Conservation (phyloP, 2,329 filamentous ascomycete genomes). For the Biscogniauxia mediterranea region DNA sequence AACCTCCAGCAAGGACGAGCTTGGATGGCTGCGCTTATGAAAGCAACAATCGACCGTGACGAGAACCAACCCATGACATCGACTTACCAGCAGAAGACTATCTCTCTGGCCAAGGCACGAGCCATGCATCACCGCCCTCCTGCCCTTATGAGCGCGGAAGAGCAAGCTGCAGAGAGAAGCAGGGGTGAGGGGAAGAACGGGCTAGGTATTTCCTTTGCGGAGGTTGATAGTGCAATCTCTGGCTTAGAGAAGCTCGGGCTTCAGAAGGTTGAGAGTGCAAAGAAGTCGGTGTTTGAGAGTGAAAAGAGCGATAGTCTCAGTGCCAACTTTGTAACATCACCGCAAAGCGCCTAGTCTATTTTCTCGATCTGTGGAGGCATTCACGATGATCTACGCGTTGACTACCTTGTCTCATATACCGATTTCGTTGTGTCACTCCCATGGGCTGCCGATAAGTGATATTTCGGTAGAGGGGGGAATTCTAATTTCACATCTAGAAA, state of each 20-base stretch:
- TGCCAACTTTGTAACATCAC: slow-evolving; percentile 21
- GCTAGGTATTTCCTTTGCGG: slow-evolving; percentile 39
- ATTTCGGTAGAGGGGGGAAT: neutral
- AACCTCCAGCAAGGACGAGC: slow-evolving; percentile 82
- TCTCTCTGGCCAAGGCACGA: slow-evolving; percentile 84
- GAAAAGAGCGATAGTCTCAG: slow-evolving; percentile 31
- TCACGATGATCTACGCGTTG: neutral
- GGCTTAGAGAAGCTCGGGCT: slow-evolving; percentile 37
- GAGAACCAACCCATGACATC: slow-evolving; percentile 76
- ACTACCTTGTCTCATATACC: neutral
- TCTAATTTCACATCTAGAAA: slow-evolving; percentile 3
- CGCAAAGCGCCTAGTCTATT: slow-evolving; percentile 29
- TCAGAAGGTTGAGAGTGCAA: slow-evolving; percentile 33
- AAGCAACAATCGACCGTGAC: slow-evolving; percentile 96
- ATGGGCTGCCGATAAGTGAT: neutral
- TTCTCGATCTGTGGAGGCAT: neutral
- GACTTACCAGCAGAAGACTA: slow-evolving; percentile 96
- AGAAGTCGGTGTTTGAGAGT: slow-evolving; percentile 32
- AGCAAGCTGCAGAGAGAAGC: slow-evolving; percentile 35
- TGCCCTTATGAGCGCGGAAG: slow-evolving; percentile 73
- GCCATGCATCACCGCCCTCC: slow-evolving; percentile 87
- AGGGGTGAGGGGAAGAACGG: slow-evolving; percentile 34
- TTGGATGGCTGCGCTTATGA: slow-evolving; percentile 99
- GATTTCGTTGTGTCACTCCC: slow-evolving; percentile 1
- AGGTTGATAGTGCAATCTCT: slow-evolving; percentile 39